Conservation (phyloP, 2,329 filamentous ascomycete species). For the Cordyceps javanica region DNA sequence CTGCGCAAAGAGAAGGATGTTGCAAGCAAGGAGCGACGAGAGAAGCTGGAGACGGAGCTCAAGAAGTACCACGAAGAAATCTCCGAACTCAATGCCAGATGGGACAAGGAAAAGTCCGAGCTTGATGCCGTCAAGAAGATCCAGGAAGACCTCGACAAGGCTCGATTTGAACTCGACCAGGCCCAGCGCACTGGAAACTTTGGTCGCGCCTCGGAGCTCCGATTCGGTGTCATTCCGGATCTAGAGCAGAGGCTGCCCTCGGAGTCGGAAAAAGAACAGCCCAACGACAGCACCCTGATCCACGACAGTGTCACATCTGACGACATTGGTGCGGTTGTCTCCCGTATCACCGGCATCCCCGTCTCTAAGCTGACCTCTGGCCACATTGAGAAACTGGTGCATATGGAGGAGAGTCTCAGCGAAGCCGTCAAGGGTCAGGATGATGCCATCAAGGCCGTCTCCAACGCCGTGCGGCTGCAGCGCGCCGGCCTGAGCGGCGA, state of each 20-base stretch:
- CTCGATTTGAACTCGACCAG: constrained; percentile 76
- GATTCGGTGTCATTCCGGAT: constrained; percentile 79
- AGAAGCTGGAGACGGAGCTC: constrained; percentile 74
- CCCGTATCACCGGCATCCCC: constrained; percentile 85
- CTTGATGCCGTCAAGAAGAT: constrained; percentile 82
- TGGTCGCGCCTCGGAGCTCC: constrained; percentile 79
- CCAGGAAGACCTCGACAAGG: constrained; percentile 83
- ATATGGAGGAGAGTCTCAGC: constrained; percentile 87
- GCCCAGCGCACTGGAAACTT: constrained; percentile 87
- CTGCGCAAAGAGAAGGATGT: constrained; percentile 90
- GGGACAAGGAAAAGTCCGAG: constrained; percentile 84
- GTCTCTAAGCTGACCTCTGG: constrained; percentile 88
- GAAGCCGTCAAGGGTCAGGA: constrained; percentile 87
- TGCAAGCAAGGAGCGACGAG: constrained; percentile 77
- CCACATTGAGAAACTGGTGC: constrained; percentile 88
- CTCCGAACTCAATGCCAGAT: constrained; percentile 67
- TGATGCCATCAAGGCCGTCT: constrained; percentile 83
- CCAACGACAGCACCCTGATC: constrained; percentile 54
- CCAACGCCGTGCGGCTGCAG: constrained; percentile 90
- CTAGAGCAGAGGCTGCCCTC: constrained; percentile 74
- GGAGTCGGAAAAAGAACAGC: constrained; percentile 49
- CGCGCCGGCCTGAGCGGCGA: constrained; percentile 86
- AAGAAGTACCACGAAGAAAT: constrained; percentile 73
- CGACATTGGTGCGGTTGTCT: constrained; percentile 89
- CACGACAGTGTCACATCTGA: constrained; percentile 94